Evolutionary conservation across 75 land plant genomes (phyloP).

Genomic region (Adiantum capillusveneris): DNA sequence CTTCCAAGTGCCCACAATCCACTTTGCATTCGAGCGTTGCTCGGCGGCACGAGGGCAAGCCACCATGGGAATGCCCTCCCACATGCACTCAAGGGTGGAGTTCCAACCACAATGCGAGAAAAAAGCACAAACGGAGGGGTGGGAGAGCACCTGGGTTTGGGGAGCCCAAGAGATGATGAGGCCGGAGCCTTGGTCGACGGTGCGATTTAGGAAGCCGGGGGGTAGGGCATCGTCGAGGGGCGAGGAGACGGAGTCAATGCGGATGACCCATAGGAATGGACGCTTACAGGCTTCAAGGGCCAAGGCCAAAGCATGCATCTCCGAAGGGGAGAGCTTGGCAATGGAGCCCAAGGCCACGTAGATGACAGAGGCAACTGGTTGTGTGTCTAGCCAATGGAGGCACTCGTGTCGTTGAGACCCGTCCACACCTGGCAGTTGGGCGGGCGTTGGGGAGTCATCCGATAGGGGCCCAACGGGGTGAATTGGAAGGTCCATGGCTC

Average conservation of each 20-base stretch:
- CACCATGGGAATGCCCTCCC: conserved; percentile 15
- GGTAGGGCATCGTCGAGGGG: background rate
- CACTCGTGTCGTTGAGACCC: too few relatives aligned
- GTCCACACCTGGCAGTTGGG: too few relatives aligned
- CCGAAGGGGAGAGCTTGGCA: conserved; percentile 33
- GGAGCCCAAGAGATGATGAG: conserved; percentile 21
- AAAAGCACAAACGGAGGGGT: conserved; percentile 16
- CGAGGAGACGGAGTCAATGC: conserved; percentile 10
- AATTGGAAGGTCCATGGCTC: too few relatives aligned
- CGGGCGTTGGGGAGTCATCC: too few relatives aligned
- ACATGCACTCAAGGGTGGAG: conserved; percentile 21
- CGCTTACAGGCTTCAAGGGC: conserved; percentile 44
- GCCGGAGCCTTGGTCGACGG: conserved; percentile 4
- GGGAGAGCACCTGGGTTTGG: conserved; percentile 18
- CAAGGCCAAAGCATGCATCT: conserved; percentile 36
- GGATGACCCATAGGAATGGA: conserved; percentile 51
- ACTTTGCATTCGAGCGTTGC: conserved; percentile 11
- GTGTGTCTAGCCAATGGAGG: conserved; percentile 48
- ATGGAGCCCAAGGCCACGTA: conserved; percentile 66
- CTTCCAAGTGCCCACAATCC: background rate
- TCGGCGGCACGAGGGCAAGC: conserved; percentile 17
- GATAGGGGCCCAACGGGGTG: too few relatives aligned
- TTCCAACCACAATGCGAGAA: conserved; percentile 37
- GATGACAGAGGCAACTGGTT: conserved; percentile 32
- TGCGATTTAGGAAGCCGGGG: conserved; percentile 8